Conservation (phyloP, 2,329 filamentous ascomycete species). For the Alternaria incomplexa region DNA sequence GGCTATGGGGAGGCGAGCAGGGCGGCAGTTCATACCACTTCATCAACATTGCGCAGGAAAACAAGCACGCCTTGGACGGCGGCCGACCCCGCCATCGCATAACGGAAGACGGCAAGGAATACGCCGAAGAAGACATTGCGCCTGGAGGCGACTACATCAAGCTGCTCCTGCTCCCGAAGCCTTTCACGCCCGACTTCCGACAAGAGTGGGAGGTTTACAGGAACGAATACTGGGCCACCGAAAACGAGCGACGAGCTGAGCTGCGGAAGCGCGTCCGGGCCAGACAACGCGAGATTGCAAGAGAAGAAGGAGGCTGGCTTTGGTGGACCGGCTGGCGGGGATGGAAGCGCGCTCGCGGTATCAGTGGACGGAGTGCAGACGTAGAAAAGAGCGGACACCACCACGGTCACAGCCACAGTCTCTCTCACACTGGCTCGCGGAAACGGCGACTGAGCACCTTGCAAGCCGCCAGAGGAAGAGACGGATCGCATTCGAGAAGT, state of each 20-base stretch:
- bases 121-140: constrained; percentile 87
- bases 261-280: constrained; percentile 73
- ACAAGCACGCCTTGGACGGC: constrained; percentile 32
- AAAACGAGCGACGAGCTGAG: constrained; percentile 84
- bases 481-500: constrained; percentile 40
- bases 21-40: constrained; percentile 75
- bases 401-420: constrained; percentile 11
- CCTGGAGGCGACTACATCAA: constrained; percentile 92
- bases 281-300: constrained; percentile 70
- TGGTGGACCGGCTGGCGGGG: constrained; percentile 84
- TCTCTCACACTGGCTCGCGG: constrained; percentile 27
- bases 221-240: constrained; percentile 93
- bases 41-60: constrained; percentile 66
- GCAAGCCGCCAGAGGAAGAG: constrained; percentile 25
- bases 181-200: constrained; percentile 90
- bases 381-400: constrained; percentile 39
- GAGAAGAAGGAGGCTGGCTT: constrained; percentile 73
- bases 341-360: constrained; percentile 49
- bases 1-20: constrained; percentile 50
- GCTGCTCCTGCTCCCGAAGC: constrained; percentile 87
- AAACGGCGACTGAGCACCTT: constrained; percentile 38
- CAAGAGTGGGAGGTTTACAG: constrained; percentile 98
- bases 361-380: constrained; percentile 31
- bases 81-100: constrained; percentile 35
- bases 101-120: constrained; percentile 65